Percentiles rank a stretch among this genome's conserved stretches.
These are phyloP conservation scores for Salix dunnii DNA, from an alignment of 345 rosid genomes.

Conservation along the genomic window DNA sequence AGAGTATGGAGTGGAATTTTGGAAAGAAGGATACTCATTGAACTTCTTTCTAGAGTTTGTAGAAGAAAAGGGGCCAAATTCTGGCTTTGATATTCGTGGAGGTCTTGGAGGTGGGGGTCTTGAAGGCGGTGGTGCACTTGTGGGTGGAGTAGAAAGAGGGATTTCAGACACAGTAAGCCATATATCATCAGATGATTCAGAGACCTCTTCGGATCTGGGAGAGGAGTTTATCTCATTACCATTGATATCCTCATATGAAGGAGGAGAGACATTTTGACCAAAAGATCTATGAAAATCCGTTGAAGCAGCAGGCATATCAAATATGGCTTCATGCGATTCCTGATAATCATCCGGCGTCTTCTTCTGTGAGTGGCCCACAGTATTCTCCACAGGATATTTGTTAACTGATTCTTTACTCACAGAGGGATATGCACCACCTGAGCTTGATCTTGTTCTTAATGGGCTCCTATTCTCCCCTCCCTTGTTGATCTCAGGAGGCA, in stretches of 20 bases:
- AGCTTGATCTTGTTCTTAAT: constrained; percentile 37
- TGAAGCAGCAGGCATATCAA: constrained; percentile 39
- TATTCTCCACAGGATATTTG: constrained; percentile 33
- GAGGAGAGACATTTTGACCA: constrained; percentile 44
- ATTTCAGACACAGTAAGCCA: constrained; percentile 96
- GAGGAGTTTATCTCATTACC: constrained; percentile 39
- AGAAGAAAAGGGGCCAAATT: constrained; percentile 36
- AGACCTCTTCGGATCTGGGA: constrained; percentile 45
- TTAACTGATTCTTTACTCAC: constrained; percentile 38
- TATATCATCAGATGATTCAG: constrained; percentile 60
- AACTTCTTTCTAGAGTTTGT: constrained; percentile 47
- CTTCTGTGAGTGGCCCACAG: constrained; percentile 36
- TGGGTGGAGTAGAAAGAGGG: constrained; percentile 82
- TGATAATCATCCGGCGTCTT: constrained; percentile 36
- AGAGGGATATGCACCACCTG: constrained; percentile 38
- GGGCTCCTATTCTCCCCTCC: constrained; percentile 49
- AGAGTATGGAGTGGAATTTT: constrained; percentile 47
- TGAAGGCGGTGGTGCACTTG: constrained; percentile 85
- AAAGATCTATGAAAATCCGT: constrained; percentile 31
- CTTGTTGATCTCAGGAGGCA: constrained; percentile 43
- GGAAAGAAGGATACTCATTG: constrained; percentile 42
- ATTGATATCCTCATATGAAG: constrained; percentile 39
- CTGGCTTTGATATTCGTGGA: constrained; percentile 47
- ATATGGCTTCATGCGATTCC: constrained; percentile 43
- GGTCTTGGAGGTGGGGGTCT: constrained; percentile 98